Evolutionary conservation across 73 alveolate genomes (phyloP), one percentile per base, ranked within the genome.

Genomic region (Paramecium pentaurelia): DNA sequence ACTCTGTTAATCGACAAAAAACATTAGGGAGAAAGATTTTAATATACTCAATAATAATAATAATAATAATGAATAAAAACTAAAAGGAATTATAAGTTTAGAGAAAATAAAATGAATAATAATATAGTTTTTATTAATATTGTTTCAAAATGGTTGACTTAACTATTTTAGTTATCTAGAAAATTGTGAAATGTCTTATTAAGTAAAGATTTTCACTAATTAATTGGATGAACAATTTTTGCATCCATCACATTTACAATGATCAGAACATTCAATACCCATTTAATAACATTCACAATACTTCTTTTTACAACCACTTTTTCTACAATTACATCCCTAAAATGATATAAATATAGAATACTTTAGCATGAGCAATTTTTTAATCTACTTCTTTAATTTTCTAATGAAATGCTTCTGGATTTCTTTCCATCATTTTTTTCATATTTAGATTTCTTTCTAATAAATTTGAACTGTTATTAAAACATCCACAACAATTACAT

Each of bases 401-500:
- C 27, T 97, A 96, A 88, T 95, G 95, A 92, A 98, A 96, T 3
- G 99, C 98, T 45, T 95, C 94, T 7, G 99, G 99, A 92, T 98
- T 98, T 86, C 96, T 94, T 27, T 94, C 99, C 20, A 86, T 92
- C 34, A 95, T 96, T 59, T 95, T 92, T 64, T 94, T 94, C 86
- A 96, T 97, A 49, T 95, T 93, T 68, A 83, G 77, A 60, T 96
- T 94, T 60, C 98, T 96, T 58, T 93, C 96, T 9, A 83, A 54
- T 86, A 96, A 98, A 93, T 96, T 95, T 9, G 96, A 97, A n/a
- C 93, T 95, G 60, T 92, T 77, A 93, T 98, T 98, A 6, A 97
- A 95, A 71, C 99, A 98, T 73, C 95, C 97, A 18, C 64, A 60
- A 86, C 99, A 98, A 93, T 97, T 98, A 93, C 99, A 98, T 58